Evolutionary conservation across 768 basidiomycete genomes (phyloP).

Genomic region (Lentinula raphanica): DNA sequence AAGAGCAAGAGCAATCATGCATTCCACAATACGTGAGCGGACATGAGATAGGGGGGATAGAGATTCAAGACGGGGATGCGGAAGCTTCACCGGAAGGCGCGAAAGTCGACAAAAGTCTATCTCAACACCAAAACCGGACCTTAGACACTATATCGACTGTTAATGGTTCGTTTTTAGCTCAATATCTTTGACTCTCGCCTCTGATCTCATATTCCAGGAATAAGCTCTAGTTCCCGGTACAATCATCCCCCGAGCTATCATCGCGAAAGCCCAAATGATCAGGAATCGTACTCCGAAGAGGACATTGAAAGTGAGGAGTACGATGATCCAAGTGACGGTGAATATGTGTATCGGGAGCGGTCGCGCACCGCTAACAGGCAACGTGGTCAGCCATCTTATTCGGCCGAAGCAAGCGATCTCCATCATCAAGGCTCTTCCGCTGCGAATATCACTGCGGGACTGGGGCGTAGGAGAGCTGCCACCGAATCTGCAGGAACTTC

Average conservation of each 20-base stretch:
- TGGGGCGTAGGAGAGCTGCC: not conserved
- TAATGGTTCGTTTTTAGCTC: not conserved
- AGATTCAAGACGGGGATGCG: not conserved
- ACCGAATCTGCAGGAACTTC: not conserved
- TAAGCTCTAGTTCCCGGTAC: not conserved
- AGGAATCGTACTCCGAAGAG: not conserved
- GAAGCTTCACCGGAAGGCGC: not conserved
- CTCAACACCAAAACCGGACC: no score
- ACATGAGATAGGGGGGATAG: not conserved
- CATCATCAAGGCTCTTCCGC: no score
- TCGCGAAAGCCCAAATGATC: not conserved
- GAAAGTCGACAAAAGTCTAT: not conserved
- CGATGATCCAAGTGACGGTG: not conserved
- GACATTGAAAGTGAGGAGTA: conserved; percentile 1
- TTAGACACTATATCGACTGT: no score
- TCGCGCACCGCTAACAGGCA: not conserved
- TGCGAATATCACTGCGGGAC: not conserved
- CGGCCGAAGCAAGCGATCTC: no score
- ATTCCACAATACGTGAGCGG: conserved; percentile 1
- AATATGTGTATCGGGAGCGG: not conserved
- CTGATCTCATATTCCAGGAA: not conserved
- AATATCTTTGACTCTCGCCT: no score
- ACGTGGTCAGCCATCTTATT: not conserved
- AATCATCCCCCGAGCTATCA: not conserved
- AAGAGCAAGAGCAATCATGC: not conserved